A percentile compares a stretch with the other conserved stretches of the same genome.
These are phyloP conservation scores for Xerocomellus amylosporus DNA, from an alignment of 768 basidiomycete species.

Conservation along the genomic window DNA sequence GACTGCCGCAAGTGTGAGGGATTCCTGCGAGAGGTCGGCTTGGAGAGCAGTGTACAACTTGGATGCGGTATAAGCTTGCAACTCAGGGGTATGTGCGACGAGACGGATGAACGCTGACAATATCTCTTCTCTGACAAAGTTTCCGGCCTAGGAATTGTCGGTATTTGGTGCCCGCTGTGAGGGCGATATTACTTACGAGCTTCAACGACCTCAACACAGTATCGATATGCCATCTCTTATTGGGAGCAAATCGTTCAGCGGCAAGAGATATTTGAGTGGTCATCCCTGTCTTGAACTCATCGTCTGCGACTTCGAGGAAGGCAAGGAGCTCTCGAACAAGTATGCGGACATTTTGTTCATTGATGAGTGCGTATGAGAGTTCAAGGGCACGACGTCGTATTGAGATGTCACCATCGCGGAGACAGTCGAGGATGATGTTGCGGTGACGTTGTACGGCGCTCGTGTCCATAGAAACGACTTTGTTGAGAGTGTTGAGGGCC, in stretches of 20 bases:
- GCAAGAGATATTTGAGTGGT: conserved; percentile 96
- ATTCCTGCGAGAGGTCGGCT: conserved; percentile 93
- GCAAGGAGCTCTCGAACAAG: conserved; percentile 90
- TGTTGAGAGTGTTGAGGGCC: conserved; percentile 95
- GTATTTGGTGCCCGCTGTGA: background rate
- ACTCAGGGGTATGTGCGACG: conserved; percentile 93
- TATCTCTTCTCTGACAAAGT: conserved; percentile 96
- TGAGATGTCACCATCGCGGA: conserved; percentile 98
- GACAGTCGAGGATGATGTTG: conserved; percentile 97
- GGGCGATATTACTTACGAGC: conserved; percentile 55
- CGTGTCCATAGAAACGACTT: conserved; percentile 96
- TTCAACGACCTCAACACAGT: conserved; percentile 91
- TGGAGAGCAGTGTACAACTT: conserved; percentile 85
- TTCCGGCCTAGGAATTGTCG: conserved; percentile 70
- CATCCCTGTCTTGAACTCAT: conserved; percentile 97
- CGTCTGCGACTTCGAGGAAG: conserved; percentile 97
- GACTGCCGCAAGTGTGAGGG: conserved; percentile 85
- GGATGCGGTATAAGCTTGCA: conserved; percentile 93
- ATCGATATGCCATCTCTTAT: conserved; percentile 99
- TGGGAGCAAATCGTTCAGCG: conserved; percentile 94
- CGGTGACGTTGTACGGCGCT: conserved; percentile 97
- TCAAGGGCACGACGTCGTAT: conserved; percentile 96
- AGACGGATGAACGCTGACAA: conserved; percentile 93
- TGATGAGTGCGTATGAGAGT: conserved; percentile 94
- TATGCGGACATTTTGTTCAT: conserved; percentile 90